phyloP scores from a whole-genome alignment of 441 rosid genomes.

The Corymbia citriodora region DNA sequence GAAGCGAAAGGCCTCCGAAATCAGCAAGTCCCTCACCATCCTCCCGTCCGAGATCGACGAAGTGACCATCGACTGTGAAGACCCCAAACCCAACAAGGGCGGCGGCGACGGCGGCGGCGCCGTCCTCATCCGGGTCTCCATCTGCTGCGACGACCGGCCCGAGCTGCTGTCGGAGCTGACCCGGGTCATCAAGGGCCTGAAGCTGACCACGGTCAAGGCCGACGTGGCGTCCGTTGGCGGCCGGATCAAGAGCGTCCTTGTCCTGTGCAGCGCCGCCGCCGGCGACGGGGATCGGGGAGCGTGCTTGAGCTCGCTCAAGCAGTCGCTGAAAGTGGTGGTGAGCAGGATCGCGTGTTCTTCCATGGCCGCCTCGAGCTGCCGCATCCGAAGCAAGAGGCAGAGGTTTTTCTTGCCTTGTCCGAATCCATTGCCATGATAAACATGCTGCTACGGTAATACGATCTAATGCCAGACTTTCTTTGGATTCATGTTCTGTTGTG shows the following conservation, averaged over 20 bases:
- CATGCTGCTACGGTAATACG: background rate
- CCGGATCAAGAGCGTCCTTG: conserved; percentile 51
- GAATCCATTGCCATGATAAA: conserved; percentile 3
- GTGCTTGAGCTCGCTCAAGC: conserved; percentile 33
- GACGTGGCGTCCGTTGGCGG: conserved; percentile 71
- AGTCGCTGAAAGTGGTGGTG: conserved; percentile 50
- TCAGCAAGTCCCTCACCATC: conserved; percentile 31
- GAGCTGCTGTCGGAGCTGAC: conserved; percentile 67
- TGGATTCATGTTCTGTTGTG: background rate
- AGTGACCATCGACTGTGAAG: conserved; percentile 47
- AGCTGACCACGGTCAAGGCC: conserved; percentile 44
- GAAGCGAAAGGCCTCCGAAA: conserved; percentile 52
- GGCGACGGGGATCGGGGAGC: conserved; percentile 11
- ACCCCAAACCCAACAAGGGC: background rate
- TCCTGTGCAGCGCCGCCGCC: conserved; percentile 25
- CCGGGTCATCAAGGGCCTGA: conserved; percentile 40
- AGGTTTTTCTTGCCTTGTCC: conserved; percentile 67
- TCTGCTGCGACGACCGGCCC: conserved; percentile 86
- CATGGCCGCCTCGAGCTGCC: conserved; percentile 32
- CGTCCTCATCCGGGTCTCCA: conserved; percentile 43
- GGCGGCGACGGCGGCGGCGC: conserved; percentile 1
- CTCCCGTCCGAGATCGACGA: conserved; percentile 83
- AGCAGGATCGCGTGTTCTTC: conserved; percentile 54
- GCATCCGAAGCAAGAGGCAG: conserved; percentile 86
- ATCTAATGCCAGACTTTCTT: background rate